These are phyloP conservation scores for Fonsecaea pedrosoi DNA, from an alignment of 2,329 filamentous ascomycete species.

Conservation along the genomic window DNA sequence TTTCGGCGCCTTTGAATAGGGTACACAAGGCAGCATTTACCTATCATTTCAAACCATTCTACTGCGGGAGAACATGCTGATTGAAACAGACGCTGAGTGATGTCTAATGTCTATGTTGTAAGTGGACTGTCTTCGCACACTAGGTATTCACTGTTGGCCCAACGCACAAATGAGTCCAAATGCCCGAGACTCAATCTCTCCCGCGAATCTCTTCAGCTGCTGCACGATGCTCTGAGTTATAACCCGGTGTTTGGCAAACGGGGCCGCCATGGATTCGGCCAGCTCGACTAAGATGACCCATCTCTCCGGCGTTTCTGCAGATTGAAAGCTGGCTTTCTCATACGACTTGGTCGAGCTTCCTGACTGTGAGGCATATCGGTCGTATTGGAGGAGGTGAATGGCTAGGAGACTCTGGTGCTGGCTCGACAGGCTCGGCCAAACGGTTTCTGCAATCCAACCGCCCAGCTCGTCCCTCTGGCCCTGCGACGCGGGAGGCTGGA, in stretches of 20 bases:
- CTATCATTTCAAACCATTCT: too few relatives aligned
- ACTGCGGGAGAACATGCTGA: too few relatives aligned
- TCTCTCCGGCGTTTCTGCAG: conserved; percentile 16
- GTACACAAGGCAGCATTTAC: too few relatives aligned
- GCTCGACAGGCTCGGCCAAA: conserved; percentile 13
- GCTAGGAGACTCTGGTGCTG: conserved; percentile 15
- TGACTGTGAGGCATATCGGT: conserved; percentile 18
- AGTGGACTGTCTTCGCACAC: too few relatives aligned
- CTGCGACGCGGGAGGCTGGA: conserved; percentile 13
- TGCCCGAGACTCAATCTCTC: conserved; percentile 14
- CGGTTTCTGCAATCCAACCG: conserved; percentile 13
- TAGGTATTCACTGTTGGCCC: conserved; percentile 13
- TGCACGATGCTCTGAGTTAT: conserved; percentile 19
- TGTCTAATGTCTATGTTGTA: too few relatives aligned
- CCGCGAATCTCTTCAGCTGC: conserved; percentile 19
- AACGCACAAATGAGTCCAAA: conserved; percentile 26
- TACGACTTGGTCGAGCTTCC: conserved; percentile 27
- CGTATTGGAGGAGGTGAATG: conserved; percentile 18
- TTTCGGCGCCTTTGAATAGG: too few relatives aligned
- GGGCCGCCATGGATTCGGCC: conserved; percentile 23
- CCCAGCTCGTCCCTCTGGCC: conserved; percentile 15
- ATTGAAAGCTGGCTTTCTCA: conserved; percentile 22
- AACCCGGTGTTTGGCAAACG: conserved; percentile 23
- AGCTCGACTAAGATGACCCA: conserved; percentile 28
- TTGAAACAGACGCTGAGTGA: too few relatives aligned